Conservation (phyloP, 73 alveolate genomes). For the Paramecium caudatum region DNA sequence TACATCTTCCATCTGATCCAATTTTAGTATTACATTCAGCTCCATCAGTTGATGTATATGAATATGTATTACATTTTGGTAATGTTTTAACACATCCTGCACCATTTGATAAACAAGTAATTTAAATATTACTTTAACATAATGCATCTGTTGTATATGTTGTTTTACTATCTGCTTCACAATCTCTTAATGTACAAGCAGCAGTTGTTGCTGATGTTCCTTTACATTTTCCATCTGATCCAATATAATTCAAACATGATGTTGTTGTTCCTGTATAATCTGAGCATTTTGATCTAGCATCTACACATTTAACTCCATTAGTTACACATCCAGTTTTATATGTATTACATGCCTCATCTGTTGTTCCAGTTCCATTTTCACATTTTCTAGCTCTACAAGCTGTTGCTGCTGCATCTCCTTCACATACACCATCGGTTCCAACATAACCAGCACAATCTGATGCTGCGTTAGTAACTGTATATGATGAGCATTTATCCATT, state of each 20-base stretch:
- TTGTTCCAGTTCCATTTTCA: conserved; percentile 1
- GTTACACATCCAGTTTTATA: conserved; percentile 26
- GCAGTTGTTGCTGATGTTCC: neutral
- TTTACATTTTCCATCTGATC: conserved; percentile 20
- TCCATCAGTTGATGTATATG: conserved; percentile 18
- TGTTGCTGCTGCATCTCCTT: neutral
- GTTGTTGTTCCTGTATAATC: neutral
- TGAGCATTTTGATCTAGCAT: neutral
- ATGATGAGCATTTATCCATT: neutral
- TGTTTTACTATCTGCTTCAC: neutral
- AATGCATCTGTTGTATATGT: too few species aligned
- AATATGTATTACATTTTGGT: neutral
- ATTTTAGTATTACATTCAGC: conserved; percentile 21
- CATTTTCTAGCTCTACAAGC: conserved; percentile 12
- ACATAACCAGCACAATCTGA: neutral
- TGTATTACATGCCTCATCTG: conserved; percentile 31
- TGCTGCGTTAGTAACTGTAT: neutral
- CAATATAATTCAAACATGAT: neutral
- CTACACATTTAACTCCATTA: neutral
- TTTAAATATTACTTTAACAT: too few species aligned
- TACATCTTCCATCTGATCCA: conserved; percentile 58
- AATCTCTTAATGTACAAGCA: neutral
- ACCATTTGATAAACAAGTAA: neutral
- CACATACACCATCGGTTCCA: conserved; percentile 53
- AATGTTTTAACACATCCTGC: conserved; percentile 19